phyloP scores from a whole-genome alignment of 805 yeast genomes.

The Barnettozyma salicaria region DNA sequence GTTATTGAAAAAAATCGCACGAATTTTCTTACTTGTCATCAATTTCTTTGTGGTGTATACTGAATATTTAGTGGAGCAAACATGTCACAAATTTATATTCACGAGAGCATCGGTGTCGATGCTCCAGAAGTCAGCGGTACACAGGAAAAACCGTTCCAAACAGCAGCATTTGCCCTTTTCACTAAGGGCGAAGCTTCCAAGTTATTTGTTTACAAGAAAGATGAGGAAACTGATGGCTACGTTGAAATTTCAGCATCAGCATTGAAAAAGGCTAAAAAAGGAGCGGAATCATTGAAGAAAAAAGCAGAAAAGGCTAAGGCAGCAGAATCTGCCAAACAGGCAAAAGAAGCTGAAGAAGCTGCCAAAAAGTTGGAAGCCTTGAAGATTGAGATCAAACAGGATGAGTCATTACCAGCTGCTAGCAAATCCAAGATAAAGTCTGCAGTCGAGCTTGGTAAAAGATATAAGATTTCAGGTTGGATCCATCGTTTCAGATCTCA shows the following conservation, averaged over 20 bases:
- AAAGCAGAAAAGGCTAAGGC: conserved; percentile 46
- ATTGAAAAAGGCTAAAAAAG: conserved; percentile 92
- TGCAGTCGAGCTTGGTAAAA: conserved; percentile 45
- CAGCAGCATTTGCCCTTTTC: conserved; percentile 77
- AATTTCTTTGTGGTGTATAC: too few relatives aligned
- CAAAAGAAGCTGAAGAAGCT: conserved; percentile 63
- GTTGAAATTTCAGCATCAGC: conserved; percentile 84
- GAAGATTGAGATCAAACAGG: conserved; percentile 71
- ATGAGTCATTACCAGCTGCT: conserved; percentile 66
- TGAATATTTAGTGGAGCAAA: neutral
- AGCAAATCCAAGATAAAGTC: conserved; percentile 51
- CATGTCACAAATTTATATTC: conserved; percentile 49
- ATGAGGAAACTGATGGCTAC: conserved; percentile 54
- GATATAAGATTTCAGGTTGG: conserved; percentile 91
- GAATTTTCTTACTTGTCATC: too few relatives aligned
- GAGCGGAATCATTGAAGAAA: conserved; percentile 86
- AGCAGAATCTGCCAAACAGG: conserved; percentile 45
- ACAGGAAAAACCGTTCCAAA: conserved; percentile 63
- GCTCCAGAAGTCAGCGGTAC: conserved; percentile 54
- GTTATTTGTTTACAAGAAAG: conserved; percentile 53
- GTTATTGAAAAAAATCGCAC: conserved; percentile 1
- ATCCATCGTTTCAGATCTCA: conserved; percentile 89
- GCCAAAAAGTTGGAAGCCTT: conserved; percentile 73
- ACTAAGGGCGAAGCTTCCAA: conserved; percentile 38
- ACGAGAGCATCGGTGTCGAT: conserved; percentile 70